Base-by-base conservation (phyloP, 768 basidiomycete species). In the Cyclocybe cylindracea region DNA sequence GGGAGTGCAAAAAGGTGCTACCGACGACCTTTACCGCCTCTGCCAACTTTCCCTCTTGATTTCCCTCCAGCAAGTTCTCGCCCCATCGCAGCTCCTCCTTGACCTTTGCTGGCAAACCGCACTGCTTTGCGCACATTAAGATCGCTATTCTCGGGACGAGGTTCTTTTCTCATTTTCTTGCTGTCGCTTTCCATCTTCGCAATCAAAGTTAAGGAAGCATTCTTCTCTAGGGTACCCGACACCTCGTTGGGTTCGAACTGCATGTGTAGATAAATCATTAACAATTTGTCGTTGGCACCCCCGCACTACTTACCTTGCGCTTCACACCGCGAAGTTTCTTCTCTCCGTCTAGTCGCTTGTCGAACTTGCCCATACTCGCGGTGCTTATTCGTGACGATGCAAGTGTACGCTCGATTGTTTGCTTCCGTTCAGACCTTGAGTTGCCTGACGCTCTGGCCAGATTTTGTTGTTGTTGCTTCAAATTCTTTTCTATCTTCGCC, bases 281-380 rank as follows among this genome's bases (percentile, higher is more conserved):
- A 9, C 29, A 38, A 7, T n/a, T n/a, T n/a, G n/a, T n/a, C n/a
- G n/a, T 13, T 29, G 10, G 33, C 44, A 14, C 32, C 14, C 35
- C 19, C 37, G 34, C 29, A n/a, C 0, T 36, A 64, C 75, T 39
- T 57, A 92, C 93, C 87, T 98, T 98, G 61, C 97, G 84, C 75
- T 98, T 98, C 42, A 94, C 72, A 5, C 94, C 94, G 34, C 83
- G 83, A 39, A 85, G 66, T 69, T 92, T 94, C 67, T 91, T 89
- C 70, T 99, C 97, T 10, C 95, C 95, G 46, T 95, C 89, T 16
- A 98, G 79, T 63, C 78, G 84, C 57, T 83, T 87, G 68, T 98
- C 96, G 61, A 97, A 99, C 60, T 82, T 87, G 57, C 97, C 97
- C 87, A 99, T 87, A 61, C 92, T 95, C 0, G 94, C 97, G 0